phyloP scores from a whole-genome alignment of 2,329 filamentous ascomycete genomes.

The Colletotrichum spaethianum region DNA sequence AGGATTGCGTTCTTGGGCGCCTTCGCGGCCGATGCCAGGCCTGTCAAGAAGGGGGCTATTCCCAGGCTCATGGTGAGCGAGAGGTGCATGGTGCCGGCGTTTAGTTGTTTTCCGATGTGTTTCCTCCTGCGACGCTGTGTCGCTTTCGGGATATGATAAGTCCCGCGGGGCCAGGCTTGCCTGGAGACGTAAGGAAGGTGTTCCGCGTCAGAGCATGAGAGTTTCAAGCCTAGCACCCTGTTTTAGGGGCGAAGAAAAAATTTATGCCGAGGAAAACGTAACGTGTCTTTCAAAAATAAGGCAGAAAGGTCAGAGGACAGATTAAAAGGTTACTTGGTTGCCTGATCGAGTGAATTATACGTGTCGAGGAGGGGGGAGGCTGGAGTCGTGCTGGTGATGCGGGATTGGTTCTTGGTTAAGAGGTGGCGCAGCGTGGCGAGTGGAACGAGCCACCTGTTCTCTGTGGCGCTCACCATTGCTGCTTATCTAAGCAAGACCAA shows the following conservation, averaged over 20 bases:
- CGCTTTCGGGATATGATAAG: conserved; percentile 7
- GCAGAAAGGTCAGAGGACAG: conserved; percentile 5
- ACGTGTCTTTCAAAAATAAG: not conserved
- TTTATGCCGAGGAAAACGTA: not conserved
- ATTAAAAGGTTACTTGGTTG: conserved; percentile 9
- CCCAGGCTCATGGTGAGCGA: conserved; percentile 41
- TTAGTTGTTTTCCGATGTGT: not conserved
- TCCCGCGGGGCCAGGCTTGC: conserved; percentile 12
- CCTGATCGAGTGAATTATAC: not conserved
- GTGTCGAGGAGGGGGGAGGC: conserved; percentile 2
- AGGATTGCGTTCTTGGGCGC: conserved; percentile 67
- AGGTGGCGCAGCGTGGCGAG: conserved; percentile 28
- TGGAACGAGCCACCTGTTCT: conserved; percentile 19
- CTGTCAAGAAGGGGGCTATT: conserved; percentile 37
- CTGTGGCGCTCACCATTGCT: conserved; percentile 12
- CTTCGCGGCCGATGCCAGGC: conserved; percentile 43
- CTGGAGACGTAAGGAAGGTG: conserved; percentile 1
- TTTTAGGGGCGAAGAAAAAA: not conserved
- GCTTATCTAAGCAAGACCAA: conserved; percentile 1
- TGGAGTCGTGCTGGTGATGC: not conserved
- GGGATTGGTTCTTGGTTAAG: conserved; percentile 18
- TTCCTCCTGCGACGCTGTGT: not conserved
- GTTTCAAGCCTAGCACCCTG: not conserved
- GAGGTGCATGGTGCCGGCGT: conserved; percentile 47
- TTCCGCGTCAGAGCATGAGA: conserved; percentile 10